Evolutionary conservation across 805 yeast species (phyloP).

Genomic region (Myxozyma nipponensis): DNA sequence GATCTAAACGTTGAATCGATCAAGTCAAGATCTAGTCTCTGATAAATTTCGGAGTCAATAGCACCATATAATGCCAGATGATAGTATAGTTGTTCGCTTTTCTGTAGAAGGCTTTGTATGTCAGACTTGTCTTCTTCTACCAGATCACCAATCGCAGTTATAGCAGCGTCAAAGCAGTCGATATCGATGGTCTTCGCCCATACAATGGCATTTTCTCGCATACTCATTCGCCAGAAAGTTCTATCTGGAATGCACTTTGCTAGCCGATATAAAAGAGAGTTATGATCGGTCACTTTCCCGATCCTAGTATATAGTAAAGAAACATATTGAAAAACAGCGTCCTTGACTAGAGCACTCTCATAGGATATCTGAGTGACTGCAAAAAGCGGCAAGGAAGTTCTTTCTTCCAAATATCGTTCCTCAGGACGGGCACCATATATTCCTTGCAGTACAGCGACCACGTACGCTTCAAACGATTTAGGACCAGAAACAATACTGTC

Average conservation of each 20-base stretch:
- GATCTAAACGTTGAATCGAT: background rate
- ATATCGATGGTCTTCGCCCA: background rate
- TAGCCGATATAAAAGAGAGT: background rate
- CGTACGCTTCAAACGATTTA: constrained; percentile 9
- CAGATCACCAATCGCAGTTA: background rate
- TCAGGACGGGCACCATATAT: background rate
- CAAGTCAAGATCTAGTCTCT: background rate
- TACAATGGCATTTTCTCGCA: background rate
- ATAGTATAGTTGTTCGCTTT: background rate
- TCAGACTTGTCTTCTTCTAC: background rate
- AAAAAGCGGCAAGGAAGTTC: background rate
- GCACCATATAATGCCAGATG: background rate
- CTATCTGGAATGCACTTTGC: background rate
- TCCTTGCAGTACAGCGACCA: constrained; percentile 9
- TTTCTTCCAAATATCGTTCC: background rate
- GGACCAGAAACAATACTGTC: constrained; percentile 8
- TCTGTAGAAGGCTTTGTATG: background rate
- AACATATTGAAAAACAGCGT: background rate
- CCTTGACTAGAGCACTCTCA: background rate
- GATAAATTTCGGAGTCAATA: background rate
- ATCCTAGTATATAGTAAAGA: background rate
- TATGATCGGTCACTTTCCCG: background rate
- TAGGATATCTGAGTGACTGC: background rate
- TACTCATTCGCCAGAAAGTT: background rate
- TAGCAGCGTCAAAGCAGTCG: background rate